Base-by-base conservation (phyloP, 1,284 basidiomycete genomes). In the Pseudozyma sp. region DNA sequence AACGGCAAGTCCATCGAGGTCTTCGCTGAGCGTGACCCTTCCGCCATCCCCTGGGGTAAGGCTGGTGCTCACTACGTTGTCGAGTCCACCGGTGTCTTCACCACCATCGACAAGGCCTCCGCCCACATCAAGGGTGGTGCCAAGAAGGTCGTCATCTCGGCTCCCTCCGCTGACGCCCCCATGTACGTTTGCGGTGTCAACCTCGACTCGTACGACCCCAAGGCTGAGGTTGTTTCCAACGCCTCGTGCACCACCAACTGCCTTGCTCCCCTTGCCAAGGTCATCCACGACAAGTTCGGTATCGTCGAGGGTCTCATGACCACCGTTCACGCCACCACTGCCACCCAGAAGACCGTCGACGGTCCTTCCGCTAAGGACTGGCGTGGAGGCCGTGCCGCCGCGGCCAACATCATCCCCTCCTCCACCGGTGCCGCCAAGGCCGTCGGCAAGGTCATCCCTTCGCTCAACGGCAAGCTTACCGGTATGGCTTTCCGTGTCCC, bases 111-210 rank as follows among this genome's bases (percentile, higher is more conserved):
- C 70, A 95, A 93, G 89, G 96, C 97, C 69, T 89, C 89, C 60
- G 91, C 91, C 80, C 96, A 99, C 89, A 89, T 99, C 88, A 95
- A 97, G 88, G 96, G 97, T 85, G 97, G 97, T 87, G 96, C 97
- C 86, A 98, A 99, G 92, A 99, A 98, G 90, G 96, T 99, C 86
- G 90, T 99, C 89, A 99, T 99, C 90, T 97, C 96, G 79, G 97
- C 96, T 62, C 96, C 96, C 82, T 99, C 97, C 34, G 91, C 95
- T 60, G 97, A 99, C 87, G 97, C 96, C 31, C 96, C 96, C 83
- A 99, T 99, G 96, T 86, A 86, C 82, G 86, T 87, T 70, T 74
- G 66, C 77, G 96, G 96, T 89, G 96, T 99, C 87, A 99, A 99
- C 90, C 91, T 97, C 74, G 94, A 97, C 79, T 81, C 88, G 42